Evolutionary conservation across 768 basidiomycete genomes (phyloP), one percentile per base, ranked within the genome.

Genomic region (Pisolithus orientalis): DNA sequence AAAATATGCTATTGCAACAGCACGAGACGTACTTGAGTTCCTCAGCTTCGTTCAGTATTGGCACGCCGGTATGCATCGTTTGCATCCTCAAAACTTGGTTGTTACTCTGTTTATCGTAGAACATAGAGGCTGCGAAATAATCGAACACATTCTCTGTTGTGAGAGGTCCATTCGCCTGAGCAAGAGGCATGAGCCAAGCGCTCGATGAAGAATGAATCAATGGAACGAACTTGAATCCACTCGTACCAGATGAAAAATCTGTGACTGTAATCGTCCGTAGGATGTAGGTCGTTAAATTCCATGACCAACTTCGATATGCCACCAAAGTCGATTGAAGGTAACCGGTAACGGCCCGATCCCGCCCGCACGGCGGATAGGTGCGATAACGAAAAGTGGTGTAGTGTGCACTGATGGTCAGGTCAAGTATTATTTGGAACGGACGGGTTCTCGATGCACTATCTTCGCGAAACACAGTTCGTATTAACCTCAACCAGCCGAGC

Each of bases 81-180:
- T 95, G 93, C 93, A 95, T 95, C 59, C 91, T 85, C 42, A 95
- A 72, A 29, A 88, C 84, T 61, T 93, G 89, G 67, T 95, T 95
- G 68, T 87, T 94, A 71, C 88, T 92, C 70, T 90, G 87, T 68
- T 90, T 90, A 70, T 94, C 92, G 66, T 92, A 95, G 73, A 93
- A 94, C 82, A 92, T 92, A 28, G 90, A 93, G 1, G 82, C 82
- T 11, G 86, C 75, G 65, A 95, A 95, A 73, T 94, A 95, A 51
- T 94, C 90, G 56, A 94, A 84, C 47, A 90, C 90, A 63, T 86
- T 89, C 58, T 88, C 80, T 2, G 76, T 67, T 7, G 85, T 83
- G 59, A 94, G 75, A 3, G 85, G 85, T 4, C 89, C 91, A 56
- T 90, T 82, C 5, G 83, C 89, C 82, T 88, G 65, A 24, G 45